Base-by-base conservation (phyloP, 306 rosid genomes). In the Castanea mollissima region DNA sequence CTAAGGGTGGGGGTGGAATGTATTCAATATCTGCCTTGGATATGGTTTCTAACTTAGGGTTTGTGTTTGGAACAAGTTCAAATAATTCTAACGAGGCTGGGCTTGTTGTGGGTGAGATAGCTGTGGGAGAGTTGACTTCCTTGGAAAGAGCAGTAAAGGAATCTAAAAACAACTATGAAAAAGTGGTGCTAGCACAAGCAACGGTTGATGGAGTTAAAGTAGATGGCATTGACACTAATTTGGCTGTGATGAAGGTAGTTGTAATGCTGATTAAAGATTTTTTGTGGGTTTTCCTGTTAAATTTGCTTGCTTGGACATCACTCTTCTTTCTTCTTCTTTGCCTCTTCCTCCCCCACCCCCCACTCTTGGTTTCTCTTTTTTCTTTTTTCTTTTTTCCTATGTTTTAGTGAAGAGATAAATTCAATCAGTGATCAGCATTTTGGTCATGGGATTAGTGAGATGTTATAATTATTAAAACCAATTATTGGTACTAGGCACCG, bases 161-260 rank as follows among this genome's bases (percentile, higher is more conserved):
- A 75, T 87, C 99, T 73, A 90, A 85, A 82, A 86, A 59, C 83
- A 84, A 83, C 79, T 92, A 96, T 60, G 90, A 93, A 85, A 93
- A 89, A 73, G 94, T 96, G 79, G 93, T 87, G 29, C 86, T 87
- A 70, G 99, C 98, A 63, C 97, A 87, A 85, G 96, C 95, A 4
- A 83, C 99, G 18, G 94, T 96, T 68, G 91, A 96, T 38, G 99
- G 94, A 82, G 98, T 92, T 76, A 96, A 96, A 90, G 99, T 93
- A 54, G 98, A 96, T 62, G 99, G 99, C 55, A 82, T 96, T 55
- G 99, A 93, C 84, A 90, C 96, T 58, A 96, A 96, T 84, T 79
- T 96, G 81, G 99, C 94, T 60, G 90, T 96, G 80, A 90, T 96
- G 99, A 96, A 91, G 99, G 99, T 96, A 93, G 34, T 51, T 60